phyloP scores from a whole-genome alignment of 108 stramenopile species.

The Conticribra guillardii region DNA sequence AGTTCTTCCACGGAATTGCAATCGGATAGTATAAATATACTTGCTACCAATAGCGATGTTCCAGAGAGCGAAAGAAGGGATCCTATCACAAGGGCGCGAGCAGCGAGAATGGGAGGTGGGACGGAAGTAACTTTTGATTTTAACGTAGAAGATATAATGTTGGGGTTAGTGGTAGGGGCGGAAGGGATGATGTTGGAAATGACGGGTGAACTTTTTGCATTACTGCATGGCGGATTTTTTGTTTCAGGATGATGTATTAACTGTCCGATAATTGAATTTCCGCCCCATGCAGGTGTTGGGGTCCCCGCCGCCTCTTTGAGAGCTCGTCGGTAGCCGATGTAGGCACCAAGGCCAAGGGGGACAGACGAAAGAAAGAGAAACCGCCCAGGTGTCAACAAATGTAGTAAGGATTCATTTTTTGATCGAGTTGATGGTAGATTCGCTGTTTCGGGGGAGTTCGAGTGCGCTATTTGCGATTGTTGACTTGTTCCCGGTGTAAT shows the following conservation, averaged over 20 bases:
- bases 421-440: background rate
- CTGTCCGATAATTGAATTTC: slow-evolving; percentile 12
- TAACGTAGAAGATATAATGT: no score
- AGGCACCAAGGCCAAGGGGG: slow-evolving; percentile 31
- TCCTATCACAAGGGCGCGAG: slow-evolving; percentile 42
- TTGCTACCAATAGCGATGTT: slow-evolving; percentile 36
- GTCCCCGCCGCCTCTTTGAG: slow-evolving; percentile 14
- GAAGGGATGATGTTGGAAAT: no score
- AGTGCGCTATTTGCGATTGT: background rate
- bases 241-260: slow-evolving; percentile 8
- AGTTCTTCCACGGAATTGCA: slow-evolving; percentile 62
- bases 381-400: slow-evolving; percentile 26
- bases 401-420: no score
- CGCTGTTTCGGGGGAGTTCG: background rate
- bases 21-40: slow-evolving; percentile 53
- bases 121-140: background rate
- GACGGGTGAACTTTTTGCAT: no score
- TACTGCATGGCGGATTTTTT: no score
- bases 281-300: slow-evolving; percentile 10
- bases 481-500: no score
- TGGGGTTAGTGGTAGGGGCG: no score
- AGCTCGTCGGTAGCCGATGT: slow-evolving; percentile 37
- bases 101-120: slow-evolving; percentile 34
- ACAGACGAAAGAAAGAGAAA: slow-evolving; percentile 26
- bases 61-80: slow-evolving; percentile 45